These are phyloP conservation scores for Penicillium desertorum DNA, from an alignment of 495 filamentous ascomycete genomes.

Conservation along the genomic window DNA sequence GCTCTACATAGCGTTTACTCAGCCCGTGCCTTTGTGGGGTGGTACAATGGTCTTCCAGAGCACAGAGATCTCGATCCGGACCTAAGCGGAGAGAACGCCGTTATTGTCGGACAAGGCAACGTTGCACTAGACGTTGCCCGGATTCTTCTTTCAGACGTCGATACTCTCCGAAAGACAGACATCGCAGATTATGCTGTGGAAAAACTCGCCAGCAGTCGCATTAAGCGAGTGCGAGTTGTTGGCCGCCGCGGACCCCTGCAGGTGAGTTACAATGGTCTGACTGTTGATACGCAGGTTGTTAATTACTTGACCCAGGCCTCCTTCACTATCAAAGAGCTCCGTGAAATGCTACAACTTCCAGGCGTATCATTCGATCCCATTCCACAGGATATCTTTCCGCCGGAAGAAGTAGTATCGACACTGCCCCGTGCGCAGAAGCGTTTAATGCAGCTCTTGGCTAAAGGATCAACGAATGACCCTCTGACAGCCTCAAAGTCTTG, in stretches of 20 bases:
- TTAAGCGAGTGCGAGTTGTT: conserved; percentile 79
- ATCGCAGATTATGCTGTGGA: conserved; percentile 83
- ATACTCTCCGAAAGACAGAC: conserved; percentile 75
- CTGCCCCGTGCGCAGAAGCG: conserved; percentile 74
- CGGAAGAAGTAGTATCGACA: conserved; percentile 50
- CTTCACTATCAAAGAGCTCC: conserved; percentile 90
- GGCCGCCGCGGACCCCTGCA: conserved; percentile 87
- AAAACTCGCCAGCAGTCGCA: conserved; percentile 64
- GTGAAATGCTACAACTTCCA: conserved; percentile 81
- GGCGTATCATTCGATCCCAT: conserved; percentile 70
- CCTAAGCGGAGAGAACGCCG: conserved; percentile 77
- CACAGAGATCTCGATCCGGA: conserved; percentile 74
- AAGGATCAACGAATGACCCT: conserved; percentile 59
- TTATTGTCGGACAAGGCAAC: conserved; percentile 93
- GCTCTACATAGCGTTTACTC: conserved; percentile 72
- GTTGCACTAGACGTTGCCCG: conserved; percentile 92
- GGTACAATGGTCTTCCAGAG: conserved; percentile 96
- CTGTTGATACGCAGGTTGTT: background rate
- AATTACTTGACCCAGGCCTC: conserved; percentile 57
- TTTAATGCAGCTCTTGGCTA: conserved; percentile 74
- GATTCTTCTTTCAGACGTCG: conserved; percentile 73
- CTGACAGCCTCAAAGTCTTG: conserved; percentile 61
- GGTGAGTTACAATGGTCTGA: conserved; percentile 39
- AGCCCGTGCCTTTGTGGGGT: conserved; percentile 91
- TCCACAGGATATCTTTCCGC: conserved; percentile 61